Base-by-base conservation (phyloP, 352 stramenopile species). In the Globisporangium irregulare region DNA sequence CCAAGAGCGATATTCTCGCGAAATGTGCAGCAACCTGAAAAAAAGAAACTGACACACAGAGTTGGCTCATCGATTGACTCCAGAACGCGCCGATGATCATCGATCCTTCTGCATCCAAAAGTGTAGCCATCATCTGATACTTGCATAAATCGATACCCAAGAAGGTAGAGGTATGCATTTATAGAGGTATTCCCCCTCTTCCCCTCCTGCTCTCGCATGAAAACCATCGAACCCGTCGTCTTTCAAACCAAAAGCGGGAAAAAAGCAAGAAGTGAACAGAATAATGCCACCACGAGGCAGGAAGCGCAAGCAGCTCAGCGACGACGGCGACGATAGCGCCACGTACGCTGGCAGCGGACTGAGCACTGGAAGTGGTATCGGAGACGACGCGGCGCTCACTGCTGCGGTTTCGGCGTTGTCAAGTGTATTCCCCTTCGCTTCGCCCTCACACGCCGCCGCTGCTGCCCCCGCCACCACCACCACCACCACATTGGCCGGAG, bases 281-380 rank as follows among this genome's bases (percentile, higher is more conserved):
- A 62, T 63, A 29, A 62, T 63, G 57, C 57, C 57, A 0, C 34
- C 57, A 22, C 57, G 57, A 34, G 57, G 32, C n/a, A 38, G 34
- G 34, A 63, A 63, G 22, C 57, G 57, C 57, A 50, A 63, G 32
- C 9, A 25, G 8, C 5, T 24, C 15, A 24, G 24, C 34, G 57
- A 32, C n/a, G 24, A 62, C 22, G 7, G 18, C n/a, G 36, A 56
- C 24, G 25, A 56, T 20, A 20, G 15, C 10, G 4, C 46, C 6
- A 1, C 24, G 46, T 27, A 55, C 27, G 43, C 27, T 22, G 41
- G 24, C 27, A 20, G 24, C 22, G 22, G 50, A 15, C 50, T 56
- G 22, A 58, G 24, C 9, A 9, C 4, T 1, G 51, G 12, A 4
- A 25, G 46, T 56, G 48, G 50, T 24, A 18, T 10, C 10, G 54